A percentile compares a stretch with the other conserved stretches of the same genome.
Conservation (phyloP, 164 flowering plant species). For the Chimonanthus salicifolius region DNA sequence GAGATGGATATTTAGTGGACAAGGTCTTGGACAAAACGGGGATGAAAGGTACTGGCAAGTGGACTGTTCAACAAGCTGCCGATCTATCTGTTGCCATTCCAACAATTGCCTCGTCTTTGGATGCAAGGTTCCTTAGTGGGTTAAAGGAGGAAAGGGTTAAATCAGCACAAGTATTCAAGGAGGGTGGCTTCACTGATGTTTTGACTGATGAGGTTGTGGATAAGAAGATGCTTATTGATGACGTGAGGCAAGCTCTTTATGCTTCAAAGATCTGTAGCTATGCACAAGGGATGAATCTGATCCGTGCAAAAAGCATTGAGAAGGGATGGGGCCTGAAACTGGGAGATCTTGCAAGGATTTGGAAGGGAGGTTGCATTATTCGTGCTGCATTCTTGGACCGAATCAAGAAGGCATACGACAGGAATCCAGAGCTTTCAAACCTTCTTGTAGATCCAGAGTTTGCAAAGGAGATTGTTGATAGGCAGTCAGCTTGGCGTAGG, state of each 20-base stretch:
- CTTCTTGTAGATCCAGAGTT: constrained; percentile 67
- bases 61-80: constrained; percentile 84
- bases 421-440: constrained; percentile 57
- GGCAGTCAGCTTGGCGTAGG: constrained; percentile 65
- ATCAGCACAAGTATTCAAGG: constrained; percentile 54
- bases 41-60: constrained; percentile 71
- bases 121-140: constrained; percentile 65
- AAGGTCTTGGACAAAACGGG: constrained; percentile 72
- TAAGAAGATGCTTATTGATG: constrained; percentile 52
- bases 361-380: constrained; percentile 73
- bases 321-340: constrained; percentile 59
- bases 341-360: constrained; percentile 68
- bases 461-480: constrained; percentile 57
- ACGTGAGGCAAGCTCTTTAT: constrained; percentile 63
- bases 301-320: constrained; percentile 66
- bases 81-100: constrained; percentile 72
- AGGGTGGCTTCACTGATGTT: constrained; percentile 34
- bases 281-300: constrained; percentile 72
- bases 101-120: constrained; percentile 61
- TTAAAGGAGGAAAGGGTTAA: constrained; percentile 59
- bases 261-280: constrained; percentile 72
- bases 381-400: constrained; percentile 64
- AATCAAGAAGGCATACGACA: constrained; percentile 63
- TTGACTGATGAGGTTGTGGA: constrained; percentile 36
- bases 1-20: constrained; percentile 57